phyloP scores from a whole-genome alignment of 1,284 basidiomycete species.

The Puccinia hordei region DNA sequence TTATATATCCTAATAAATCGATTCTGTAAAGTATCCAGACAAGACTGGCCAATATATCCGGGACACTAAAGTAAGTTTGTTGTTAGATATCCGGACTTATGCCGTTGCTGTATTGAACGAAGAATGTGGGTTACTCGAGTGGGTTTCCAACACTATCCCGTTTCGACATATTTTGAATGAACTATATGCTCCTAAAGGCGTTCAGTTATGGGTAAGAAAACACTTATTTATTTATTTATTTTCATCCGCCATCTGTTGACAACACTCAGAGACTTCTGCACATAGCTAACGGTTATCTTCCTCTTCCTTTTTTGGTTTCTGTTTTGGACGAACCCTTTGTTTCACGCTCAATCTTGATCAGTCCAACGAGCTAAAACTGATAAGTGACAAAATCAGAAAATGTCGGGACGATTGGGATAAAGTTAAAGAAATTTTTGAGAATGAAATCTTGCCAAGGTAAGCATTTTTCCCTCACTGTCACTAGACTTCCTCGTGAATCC shows the following conservation, averaged over 20 bases:
- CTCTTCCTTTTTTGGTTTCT: slow-evolving; percentile 65
- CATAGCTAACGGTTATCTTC: slow-evolving; percentile 53
- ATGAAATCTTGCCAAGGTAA: slow-evolving; percentile 68
- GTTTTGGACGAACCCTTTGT: slow-evolving; percentile 62
- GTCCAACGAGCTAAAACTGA: slow-evolving; percentile 52
- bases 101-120: slow-evolving; percentile 95
- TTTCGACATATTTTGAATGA: slow-evolving; percentile 77
- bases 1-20: slow-evolving; percentile 51
- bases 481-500: slow-evolving; percentile 47
- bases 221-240: background rate
- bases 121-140: slow-evolving; percentile 96
- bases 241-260: background rate
- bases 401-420: slow-evolving; percentile 58
- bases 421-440: slow-evolving; percentile 67
- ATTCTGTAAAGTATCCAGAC: background rate
- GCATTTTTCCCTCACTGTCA: slow-evolving; percentile 53
- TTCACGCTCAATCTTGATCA: slow-evolving; percentile 61
- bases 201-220: slow-evolving; percentile 60
- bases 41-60: background rate
- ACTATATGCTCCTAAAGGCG: slow-evolving; percentile 70
- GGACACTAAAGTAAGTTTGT: slow-evolving; percentile 10
- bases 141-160: slow-evolving; percentile 92
- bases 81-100: slow-evolving; percentile 86
- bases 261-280: background rate
- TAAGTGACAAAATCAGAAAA: slow-evolving; percentile 48